Evolutionary conservation across 768 basidiomycete genomes (phyloP).

Genomic region (Daedalea quercina): DNA sequence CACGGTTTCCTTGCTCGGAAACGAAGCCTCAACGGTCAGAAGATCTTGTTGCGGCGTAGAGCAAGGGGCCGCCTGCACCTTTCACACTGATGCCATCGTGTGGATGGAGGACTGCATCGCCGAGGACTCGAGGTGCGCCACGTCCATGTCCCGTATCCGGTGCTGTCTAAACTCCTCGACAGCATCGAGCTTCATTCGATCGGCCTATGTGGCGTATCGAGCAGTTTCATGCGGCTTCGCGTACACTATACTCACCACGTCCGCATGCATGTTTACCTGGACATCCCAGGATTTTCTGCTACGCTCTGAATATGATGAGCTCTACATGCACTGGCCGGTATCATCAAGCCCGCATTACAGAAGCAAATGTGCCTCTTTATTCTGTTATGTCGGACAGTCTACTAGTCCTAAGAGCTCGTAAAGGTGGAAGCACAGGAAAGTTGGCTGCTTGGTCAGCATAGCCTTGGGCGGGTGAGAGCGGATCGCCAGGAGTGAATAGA

Average conservation of each 20-base stretch:
- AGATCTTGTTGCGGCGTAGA: slow-evolving; percentile 61
- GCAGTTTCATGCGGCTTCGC: too few relatives aligned
- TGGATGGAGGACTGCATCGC: too few relatives aligned
- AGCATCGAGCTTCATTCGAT: too few relatives aligned
- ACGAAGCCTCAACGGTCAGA: slow-evolving; percentile 61
- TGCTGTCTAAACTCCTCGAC: not conserved
- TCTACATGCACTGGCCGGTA: not conserved
- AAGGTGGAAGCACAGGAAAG: not conserved
- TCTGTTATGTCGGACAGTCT: not conserved
- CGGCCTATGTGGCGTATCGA: too few relatives aligned
- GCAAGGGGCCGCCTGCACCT: slow-evolving; percentile 75
- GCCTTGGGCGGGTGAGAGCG: slow-evolving; percentile 47
- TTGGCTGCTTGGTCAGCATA: not conserved
- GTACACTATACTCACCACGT: too few relatives aligned
- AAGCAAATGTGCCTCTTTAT: not conserved
- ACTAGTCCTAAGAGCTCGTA: not conserved
- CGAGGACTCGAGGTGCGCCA: not conserved
- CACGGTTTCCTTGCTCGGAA: slow-evolving; percentile 85
- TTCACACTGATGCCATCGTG: slow-evolving; percentile 47
- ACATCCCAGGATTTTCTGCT: too few relatives aligned
- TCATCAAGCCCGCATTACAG: not conserved
- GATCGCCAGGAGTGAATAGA: slow-evolving; percentile 55
- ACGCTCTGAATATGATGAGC: too few relatives aligned
- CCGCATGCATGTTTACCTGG: too few relatives aligned
- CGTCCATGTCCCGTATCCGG: not conserved